phyloP scores from a whole-genome alignment of 306 rosid species.

The Styphnolobium japonicum region DNA sequence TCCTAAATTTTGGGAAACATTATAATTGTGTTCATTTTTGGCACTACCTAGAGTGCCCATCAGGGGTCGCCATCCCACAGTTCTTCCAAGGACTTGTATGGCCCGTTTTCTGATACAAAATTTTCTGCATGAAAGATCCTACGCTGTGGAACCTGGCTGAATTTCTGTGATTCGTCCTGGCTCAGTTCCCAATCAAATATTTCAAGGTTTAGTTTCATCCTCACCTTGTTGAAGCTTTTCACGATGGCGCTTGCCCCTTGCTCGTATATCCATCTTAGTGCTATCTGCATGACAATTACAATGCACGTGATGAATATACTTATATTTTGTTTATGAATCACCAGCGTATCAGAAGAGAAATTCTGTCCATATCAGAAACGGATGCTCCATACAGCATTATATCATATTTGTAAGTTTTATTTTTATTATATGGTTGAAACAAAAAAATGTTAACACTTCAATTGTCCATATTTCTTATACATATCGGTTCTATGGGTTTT shows the following conservation, averaged over 20 bases:
- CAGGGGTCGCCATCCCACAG: slow-evolving; percentile 41
- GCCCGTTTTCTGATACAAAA: slow-evolving; percentile 34
- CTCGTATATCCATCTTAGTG: slow-evolving; percentile 30
- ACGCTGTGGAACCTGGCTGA: slow-evolving; percentile 37
- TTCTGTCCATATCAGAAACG: no score
- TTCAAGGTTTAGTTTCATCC: slow-evolving; percentile 46
- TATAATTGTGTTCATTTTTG: neutral
- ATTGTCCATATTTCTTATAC: no score
- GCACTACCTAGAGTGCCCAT: neutral
- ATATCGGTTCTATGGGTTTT: no score
- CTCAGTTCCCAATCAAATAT: slow-evolving; percentile 36
- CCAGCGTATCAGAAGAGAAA: neutral
- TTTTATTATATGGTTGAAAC: no score
- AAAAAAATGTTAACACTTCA: no score
- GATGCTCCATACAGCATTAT: no score
- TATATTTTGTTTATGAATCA: neutral
- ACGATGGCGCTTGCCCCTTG: slow-evolving; percentile 25
- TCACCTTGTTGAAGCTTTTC: slow-evolving; percentile 51
- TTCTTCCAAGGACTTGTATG: slow-evolving; percentile 40
- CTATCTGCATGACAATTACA: slow-evolving; percentile 23
- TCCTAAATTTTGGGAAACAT: neutral
- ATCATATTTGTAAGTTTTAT: no score
- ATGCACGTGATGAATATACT: neutral
- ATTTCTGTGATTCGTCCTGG: slow-evolving; percentile 19
- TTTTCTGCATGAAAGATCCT: neutral